Evolutionary conservation across 2,329 filamentous ascomycete genomes (phyloP), one percentile per base, ranked within the genome.

Genomic region (Mollisia scopiformis): DNA sequence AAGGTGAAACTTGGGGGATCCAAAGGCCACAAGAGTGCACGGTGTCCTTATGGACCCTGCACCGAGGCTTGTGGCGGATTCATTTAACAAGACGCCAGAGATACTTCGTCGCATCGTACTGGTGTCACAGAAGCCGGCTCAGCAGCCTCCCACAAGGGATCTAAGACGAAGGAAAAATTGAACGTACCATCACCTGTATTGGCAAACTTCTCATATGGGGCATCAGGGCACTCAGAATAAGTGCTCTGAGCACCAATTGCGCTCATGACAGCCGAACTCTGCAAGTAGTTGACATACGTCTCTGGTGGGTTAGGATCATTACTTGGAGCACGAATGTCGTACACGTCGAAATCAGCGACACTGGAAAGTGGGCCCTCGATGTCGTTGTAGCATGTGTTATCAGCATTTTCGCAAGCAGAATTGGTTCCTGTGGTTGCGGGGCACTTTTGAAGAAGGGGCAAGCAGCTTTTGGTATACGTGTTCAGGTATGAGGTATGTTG

Each of bases 371-470:
- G 68, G 7, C 69, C 67, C 58, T 80, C 77, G 43, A 80, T 75
- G 23, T 67, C 61, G 31, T 65, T 47, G 21, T 58, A 58, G 54
- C 62, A 64, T 1, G 52, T 57, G 21, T 56, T 69, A 89, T 86
- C 84, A 37, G 74, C 77, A 43, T 88, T 89, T 68, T 90, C 93
- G n/a, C 94, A 98, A 80, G 81, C 80, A 50, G 84, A 84, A 30
- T 82, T 97, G 11, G 90, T 97, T 5, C 94, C 94, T 0, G 93
- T 72, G 2, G 61, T 61, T 6, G 62, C 55, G 6, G 68, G 65
- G 66, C 80, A 82, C 51, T 73, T 59, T 27, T 77, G 47, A 1
- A 81, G 58, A 1, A 73, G 72, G 3, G 79, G 78, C 1, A 75
- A 65, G 62, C 78, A 80, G 13, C 68, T 61, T 4, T 58, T 62